Base-by-base conservation (phyloP, 1,284 basidiomycete genomes). In the Caloboletus firmus region DNA sequence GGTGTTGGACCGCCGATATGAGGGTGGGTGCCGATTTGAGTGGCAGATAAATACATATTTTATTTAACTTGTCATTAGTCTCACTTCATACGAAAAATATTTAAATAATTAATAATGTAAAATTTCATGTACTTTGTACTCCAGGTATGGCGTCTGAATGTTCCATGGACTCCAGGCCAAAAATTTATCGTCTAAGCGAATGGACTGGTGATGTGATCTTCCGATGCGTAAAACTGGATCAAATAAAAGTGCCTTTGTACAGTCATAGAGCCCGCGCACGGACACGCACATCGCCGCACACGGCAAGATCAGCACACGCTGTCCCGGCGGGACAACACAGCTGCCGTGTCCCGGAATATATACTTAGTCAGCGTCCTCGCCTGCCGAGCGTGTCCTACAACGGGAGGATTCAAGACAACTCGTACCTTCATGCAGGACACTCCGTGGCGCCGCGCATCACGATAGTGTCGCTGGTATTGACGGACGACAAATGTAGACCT, bases 381-480 rank as follows among this genome's bases (percentile, higher is more conserved):
- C 17, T 12, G 17, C 34, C 31, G 45, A 22, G n/a, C n/a, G 18
- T 11, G 24, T 47, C n/a, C 24, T 24, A 12, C 36, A 6, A 26
- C 12, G 20, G 32, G 30, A 22, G 22, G 41, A n/a, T n/a, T n/a
- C n/a, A n/a, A n/a, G n/a, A n/a, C n/a, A n/a, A n/a, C n/a, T n/a
- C n/a, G 5, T 15, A 24, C 41, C 8, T 4, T 17, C 42, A 30
- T 17, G 9, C 10, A 10, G 18, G 3, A 52, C 41, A 17, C 28
- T 9, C 39, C 48, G 17, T n/a, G 32, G 34, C 10, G 20, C 20
- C 31, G n/a, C 40, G 13, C 24, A 8, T 4, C 22, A 57, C 24
- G 30, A 51, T 57, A 58, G 24, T 36, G 28, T 43, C 32, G 54
- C 37, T 26, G 45, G 39, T 49, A 20, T n/a, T 18, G 30, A 40